A percentile compares a stretch with the other conserved stretches of the same genome.
phyloP scores from a whole-genome alignment of 176 grass and related monocot species.

The Stipa capillata region DNA sequence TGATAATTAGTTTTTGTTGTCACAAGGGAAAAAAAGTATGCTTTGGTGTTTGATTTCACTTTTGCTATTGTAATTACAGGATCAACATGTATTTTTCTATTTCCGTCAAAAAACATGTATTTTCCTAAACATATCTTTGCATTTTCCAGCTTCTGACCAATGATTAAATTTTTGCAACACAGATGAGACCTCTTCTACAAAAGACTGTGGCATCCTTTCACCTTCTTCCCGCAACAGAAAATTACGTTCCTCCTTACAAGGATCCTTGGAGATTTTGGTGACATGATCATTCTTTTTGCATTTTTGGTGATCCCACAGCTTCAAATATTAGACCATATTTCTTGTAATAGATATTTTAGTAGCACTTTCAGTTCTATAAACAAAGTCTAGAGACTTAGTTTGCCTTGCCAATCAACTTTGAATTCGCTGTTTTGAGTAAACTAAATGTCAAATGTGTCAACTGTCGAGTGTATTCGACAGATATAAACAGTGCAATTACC shows the following conservation, averaged over 20 bases:
- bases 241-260: conserved; percentile 87
- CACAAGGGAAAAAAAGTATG: not conserved
- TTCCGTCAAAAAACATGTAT: too few species aligned
- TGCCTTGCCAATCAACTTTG: not conserved
- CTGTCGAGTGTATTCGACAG: not conserved
- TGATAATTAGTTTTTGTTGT: not conserved
- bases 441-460: not conserved
- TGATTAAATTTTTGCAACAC: conserved; percentile 10
- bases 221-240: conserved; percentile 72
- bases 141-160: conserved; percentile 16
- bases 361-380: conserved; percentile 14
- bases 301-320: not conserved
- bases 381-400: not conserved
- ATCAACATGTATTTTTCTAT: not conserved
- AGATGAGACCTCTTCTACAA: conserved; percentile 81
- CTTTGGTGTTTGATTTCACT: conserved; percentile 12
- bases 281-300: conserved; percentile 10
- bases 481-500: not conserved
- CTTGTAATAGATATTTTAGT: conserved; percentile 1
- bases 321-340: conserved; percentile 11
- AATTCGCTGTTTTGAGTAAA: not conserved
- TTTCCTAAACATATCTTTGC: not conserved
- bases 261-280: conserved; percentile 99
- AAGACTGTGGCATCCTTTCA: conserved; percentile 82
- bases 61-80: not conserved